Evolutionary conservation across 2,329 filamentous ascomycete species (phyloP).

Genomic region (Eutypella sp.): DNA sequence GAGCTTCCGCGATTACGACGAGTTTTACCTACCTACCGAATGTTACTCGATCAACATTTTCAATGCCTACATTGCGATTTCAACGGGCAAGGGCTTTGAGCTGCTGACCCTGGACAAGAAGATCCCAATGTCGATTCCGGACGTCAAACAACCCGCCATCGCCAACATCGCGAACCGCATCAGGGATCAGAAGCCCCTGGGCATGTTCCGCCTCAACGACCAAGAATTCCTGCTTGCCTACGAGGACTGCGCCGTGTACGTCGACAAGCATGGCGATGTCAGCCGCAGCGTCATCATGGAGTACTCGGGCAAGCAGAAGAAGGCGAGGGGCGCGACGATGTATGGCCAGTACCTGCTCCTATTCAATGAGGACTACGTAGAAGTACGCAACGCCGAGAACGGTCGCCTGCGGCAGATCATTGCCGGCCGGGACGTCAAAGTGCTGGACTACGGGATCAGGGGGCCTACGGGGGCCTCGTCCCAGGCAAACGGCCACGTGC

Average conservation of each 20-base stretch:
- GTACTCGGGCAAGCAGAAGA: conserved; percentile 83
- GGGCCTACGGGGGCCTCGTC: conserved; percentile 51
- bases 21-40: conserved; percentile 96
- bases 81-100: conserved; percentile 88
- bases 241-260: conserved; percentile 93
- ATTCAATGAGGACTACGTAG: conserved; percentile 94
- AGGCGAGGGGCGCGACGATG: conserved; percentile 78
- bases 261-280: conserved; percentile 97
- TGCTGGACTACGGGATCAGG: conserved; percentile 77
- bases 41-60: conserved; percentile 95
- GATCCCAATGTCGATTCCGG: conserved; percentile 87
- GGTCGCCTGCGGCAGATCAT: conserved; percentile 92
- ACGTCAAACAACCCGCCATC: conserved; percentile 72
- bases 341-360: conserved; percentile 88
- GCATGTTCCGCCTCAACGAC: conserved; percentile 93
- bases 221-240: conserved; percentile 92
- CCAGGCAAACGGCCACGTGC: conserved; percentile 20
- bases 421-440: conserved; percentile 81
- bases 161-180: conserved; percentile 82
- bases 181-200: conserved; percentile 75
- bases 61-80: conserved; percentile 87
- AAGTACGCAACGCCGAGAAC: conserved; percentile 95
- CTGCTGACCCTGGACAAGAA: conserved; percentile 97
- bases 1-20: conserved; percentile 96
- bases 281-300: conserved; percentile 95